Percentiles rank a stretch among this genome's conserved stretches.
phyloP scores from a whole-genome alignment of 345 rosid genomes.

The Litchi chinensis region DNA sequence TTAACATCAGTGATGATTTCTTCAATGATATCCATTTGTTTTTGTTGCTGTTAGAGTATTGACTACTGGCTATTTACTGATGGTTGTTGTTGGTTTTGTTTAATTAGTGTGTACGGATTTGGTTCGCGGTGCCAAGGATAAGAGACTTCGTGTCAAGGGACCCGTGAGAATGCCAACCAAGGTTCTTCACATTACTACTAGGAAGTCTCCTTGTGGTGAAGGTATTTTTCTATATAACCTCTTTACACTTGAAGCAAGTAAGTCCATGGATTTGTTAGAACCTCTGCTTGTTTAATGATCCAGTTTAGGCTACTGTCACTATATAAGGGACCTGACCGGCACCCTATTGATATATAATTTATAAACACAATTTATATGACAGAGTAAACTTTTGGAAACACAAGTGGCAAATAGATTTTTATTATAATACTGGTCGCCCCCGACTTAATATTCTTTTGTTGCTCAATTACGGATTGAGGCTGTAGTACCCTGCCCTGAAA shows the following conservation, averaged over 20 bases:
- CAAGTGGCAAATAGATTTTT: neutral
- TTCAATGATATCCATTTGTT: no score
- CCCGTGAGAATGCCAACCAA: constrained; percentile 66
- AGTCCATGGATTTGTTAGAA: no score
- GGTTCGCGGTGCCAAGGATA: constrained; percentile 63
- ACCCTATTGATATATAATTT: no score
- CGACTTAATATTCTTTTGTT: no score
- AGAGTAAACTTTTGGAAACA: neutral
- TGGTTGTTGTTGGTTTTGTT: neutral
- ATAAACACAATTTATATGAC: no score
- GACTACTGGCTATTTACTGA: neutral
- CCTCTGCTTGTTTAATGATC: no score
- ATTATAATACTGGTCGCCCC: neutral
- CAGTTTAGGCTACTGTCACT: no score
- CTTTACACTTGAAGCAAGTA: no score
- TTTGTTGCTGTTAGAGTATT: no score
- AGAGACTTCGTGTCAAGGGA: constrained; percentile 58
- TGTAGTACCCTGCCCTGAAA: neutral
- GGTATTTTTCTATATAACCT: constrained; percentile 31
- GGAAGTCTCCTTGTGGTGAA: constrained; percentile 71
- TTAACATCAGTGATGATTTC: neutral
- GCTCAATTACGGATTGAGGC: neutral
- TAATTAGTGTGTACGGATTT: constrained; percentile 52
- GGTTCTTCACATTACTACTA: constrained; percentile 58
- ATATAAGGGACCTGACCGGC: no score